Evolutionary conservation across 345 rosid species (phyloP), one percentile per base, ranked within the genome.

Genomic region (Viola odorata): DNA sequence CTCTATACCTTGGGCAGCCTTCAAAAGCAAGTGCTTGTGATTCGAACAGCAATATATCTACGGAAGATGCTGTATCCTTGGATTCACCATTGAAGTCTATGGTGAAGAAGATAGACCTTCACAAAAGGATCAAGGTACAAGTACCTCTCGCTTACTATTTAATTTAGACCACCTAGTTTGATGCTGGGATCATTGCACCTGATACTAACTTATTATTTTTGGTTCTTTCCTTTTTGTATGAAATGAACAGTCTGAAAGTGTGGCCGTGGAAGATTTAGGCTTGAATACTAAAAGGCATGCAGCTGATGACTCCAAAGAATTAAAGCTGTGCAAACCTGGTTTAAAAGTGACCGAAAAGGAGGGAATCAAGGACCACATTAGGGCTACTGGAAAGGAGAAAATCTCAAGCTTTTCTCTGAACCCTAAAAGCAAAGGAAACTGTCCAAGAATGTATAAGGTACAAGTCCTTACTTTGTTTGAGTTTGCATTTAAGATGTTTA

Each of bases 1-100:
- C 55, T 58, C 53, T 40, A 14, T 57, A 53, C 55, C 42, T 63
- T 68, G 64, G 51, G 72, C 79, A 73, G 91, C 62, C 64, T 75
- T 60, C 64, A 49, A 73, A 73, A 56, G 69, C 58, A 45, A 65
- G 14, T 54, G 54, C 5, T 3, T 70, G 69, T 53, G 41, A 45
- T 52, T 60, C 75, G 44, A 45, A 32, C 12, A 60, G 17, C 52
- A 60, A 45, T 41, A n/a, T 53, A 56, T 51, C 11, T 14, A 52
- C 59, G 57, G 44, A 62, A 60, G 42, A 44, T 56, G 38, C 66
- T 38, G 55, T 16, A 66, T 41, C 42, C 57, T 13, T n/a, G 73
- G 73, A 7, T 70, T 76, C 50, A 50, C 68, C 57, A 58, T 63
- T 67, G 74, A 71, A 66, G 66, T 61, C 65, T 5, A 15, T 12